Evolutionary conservation across 164 flowering plant genomes (phyloP).

Genomic region (Cinnamomum micranthum): DNA sequence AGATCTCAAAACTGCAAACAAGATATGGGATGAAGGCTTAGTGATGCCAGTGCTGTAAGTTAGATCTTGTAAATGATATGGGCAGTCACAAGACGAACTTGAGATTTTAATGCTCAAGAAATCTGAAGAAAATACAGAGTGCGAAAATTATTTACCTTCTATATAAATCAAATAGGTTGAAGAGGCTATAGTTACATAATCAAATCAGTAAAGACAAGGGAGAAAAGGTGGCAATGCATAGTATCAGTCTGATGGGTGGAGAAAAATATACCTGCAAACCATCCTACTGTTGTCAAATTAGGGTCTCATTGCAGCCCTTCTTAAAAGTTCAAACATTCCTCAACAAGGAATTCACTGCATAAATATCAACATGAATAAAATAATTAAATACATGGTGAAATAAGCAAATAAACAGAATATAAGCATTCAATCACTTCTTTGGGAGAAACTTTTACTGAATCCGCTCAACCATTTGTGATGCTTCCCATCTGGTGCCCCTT

Average conservation of each 20-base stretch:
- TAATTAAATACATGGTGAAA: neutral
- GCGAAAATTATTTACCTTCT: neutral
- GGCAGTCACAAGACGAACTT: neutral
- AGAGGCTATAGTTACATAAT: neutral
- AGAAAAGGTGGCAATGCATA: neutral
- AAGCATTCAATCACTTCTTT: neutral
- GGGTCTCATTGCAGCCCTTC: conserved; percentile 69
- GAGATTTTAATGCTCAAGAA: neutral
- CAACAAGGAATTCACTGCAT: conserved; percentile 75
- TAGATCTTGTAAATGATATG: neutral
- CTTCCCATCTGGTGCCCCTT: conserved; percentile 81
- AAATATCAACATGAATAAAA: neutral
- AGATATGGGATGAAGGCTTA: too few relatives aligned
- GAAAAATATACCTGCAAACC: neutral
- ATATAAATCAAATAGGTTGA: neutral
- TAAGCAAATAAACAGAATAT: neutral
- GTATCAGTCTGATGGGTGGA: neutral
- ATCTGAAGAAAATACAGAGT: neutral
- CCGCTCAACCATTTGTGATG: conserved; percentile 69
- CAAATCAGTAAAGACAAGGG: neutral
- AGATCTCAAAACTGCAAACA: neutral
- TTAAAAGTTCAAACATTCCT: conserved; percentile 72
- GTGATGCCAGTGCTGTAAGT: too few relatives aligned
- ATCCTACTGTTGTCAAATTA: conserved; percentile 29
- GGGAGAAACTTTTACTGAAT: conserved; percentile 54